Evolutionary conservation across 139 green algal genomes (phyloP).

Genomic region (Asterochloris sp.): DNA sequence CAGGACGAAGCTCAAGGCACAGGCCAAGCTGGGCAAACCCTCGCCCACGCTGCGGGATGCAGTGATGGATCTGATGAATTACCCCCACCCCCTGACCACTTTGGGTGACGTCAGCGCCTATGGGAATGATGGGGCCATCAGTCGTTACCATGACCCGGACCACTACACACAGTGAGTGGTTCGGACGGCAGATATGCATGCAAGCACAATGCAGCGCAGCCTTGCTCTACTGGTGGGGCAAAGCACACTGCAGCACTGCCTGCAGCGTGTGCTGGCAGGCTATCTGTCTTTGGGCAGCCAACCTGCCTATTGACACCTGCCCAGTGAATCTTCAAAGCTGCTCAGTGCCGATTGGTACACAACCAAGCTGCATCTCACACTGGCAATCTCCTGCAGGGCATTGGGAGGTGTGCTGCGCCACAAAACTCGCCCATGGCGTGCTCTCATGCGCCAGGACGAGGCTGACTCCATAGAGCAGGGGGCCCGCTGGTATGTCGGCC

Average conservation of each 20-base stretch:
- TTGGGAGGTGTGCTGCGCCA: constrained; percentile 31
- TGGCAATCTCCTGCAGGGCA: constrained; percentile 12
- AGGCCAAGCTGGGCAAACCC: not conserved
- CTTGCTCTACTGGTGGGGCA: too few species aligned
- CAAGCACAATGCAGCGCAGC: too few species aligned
- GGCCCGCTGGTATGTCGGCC: not conserved
- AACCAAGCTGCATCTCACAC: too few species aligned
- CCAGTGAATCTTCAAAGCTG: too few species aligned
- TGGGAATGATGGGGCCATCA: constrained; percentile 76
- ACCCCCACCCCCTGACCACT: constrained; percentile 91
- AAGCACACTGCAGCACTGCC: too few species aligned
- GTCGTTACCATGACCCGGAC: constrained; percentile 94
- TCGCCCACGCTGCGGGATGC: constrained; percentile 47
- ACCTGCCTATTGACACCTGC: too few species aligned
- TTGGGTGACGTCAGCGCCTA: constrained; percentile 86
- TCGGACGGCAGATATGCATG: too few species aligned
- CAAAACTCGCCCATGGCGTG: constrained; percentile 1
- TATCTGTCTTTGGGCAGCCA: too few species aligned
- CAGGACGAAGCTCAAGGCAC: too few species aligned
- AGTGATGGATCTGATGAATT: constrained; percentile 80
- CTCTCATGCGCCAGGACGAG: not conserved
- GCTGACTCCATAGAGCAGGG: not conserved
- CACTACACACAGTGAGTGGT: constrained; percentile 72
- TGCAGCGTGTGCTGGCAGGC: too few species aligned
- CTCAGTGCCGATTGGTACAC: too few species aligned